Base-by-base conservation (phyloP, 2,329 filamentous ascomycete genomes). In the Tolypocladium ophioglossoides region DNA sequence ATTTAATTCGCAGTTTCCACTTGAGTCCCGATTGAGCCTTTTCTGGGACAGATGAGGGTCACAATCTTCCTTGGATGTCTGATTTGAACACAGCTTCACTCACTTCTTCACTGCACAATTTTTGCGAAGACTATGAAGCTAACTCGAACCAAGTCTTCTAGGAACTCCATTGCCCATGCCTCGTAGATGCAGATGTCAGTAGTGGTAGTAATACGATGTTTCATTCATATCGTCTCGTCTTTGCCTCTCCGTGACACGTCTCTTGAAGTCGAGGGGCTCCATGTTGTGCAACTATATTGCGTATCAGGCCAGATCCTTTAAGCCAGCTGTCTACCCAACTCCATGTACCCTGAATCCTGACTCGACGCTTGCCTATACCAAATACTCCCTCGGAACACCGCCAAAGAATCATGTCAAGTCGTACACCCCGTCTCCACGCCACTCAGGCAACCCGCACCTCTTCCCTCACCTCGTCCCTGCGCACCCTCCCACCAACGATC, bases 1-100 rank as follows among this genome's bases (percentile, higher is more conserved):
- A 71, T 78, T 75, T 81, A 77, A 88, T 89, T 91, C 86, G 86
- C 86, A 90, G 86, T 90, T 90, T 90, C 83, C 86, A 88, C 86
- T 87, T 77, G 84, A 87, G 83, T 79, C 79, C 78, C 78, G 73
- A 70, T 60, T 70, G 82, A 85, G 84, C 83, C 83, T 82, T 78
- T 75, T 74, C 72, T 73, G 79, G 78, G 80, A 78, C 75, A 84
- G 67, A 85, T 87, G 85, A 87, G 78, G 78, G 84, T 70, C 68
- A 70, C 22, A 74, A 68, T 67, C 83, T 86, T 87, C 83, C 83
- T 87, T 87, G 84, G 85, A 87, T 87, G 84, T 86, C 83, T 85
- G 81, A 86, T 74, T 47, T 59, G 63, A 63, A 67, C 60, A 65
- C 58, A 38, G 41, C 50, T 51, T 48, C 49, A 55, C 56, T 53